Base-by-base conservation (phyloP, 2,329 filamentous ascomycete genomes). In the Alternaria sp. region DNA sequence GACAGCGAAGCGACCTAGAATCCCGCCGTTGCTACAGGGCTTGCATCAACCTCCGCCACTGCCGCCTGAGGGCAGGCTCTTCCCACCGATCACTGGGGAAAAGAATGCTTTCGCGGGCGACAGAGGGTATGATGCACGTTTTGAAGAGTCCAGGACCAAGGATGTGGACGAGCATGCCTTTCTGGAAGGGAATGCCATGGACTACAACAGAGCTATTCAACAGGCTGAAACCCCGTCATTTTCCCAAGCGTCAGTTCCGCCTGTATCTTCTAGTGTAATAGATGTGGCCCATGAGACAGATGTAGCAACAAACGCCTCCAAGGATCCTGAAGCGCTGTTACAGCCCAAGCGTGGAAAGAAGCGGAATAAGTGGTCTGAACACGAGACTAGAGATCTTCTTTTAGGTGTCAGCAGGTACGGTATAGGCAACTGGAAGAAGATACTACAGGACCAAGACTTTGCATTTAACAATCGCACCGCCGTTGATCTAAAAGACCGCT, bases 401-500 rank as follows among this genome's bases (percentile, higher is more conserved):
- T 80, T 83, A 60, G 88, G 88, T 0, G 88, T 89, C 9, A 82
- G 85, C 40, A 85, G 83, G 65, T 89, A 87, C 69, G 88, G 88
- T 2, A 86, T 89, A 63, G 88, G 88, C 4, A 88, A 84, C 65
- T 90, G 88, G 88, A 90, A 88, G 59, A 85, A 85, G 66, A 90
- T 90, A 17, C 73, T 89, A 25, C 81, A 85, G 4, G 85, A 86
- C 66, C 75, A 84, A 15, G 85, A 88, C 32, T 85, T 87, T 61
- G 80, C 79, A 4, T 90, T 90, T 71, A 82, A 87, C 63, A 81
- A 84, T 11, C 82, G 88, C 26, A 88, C 84, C n/a, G 84, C 87
- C 10, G 84, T 88, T 23, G 88, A 90, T 68, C 74, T 90, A 51
- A 90, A 90, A 77, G 88, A 90, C 71, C 81, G 86, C 55, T 87